Conservation (phyloP, 1,284 basidiomycete genomes). For the Ganoderma meredithae region DNA sequence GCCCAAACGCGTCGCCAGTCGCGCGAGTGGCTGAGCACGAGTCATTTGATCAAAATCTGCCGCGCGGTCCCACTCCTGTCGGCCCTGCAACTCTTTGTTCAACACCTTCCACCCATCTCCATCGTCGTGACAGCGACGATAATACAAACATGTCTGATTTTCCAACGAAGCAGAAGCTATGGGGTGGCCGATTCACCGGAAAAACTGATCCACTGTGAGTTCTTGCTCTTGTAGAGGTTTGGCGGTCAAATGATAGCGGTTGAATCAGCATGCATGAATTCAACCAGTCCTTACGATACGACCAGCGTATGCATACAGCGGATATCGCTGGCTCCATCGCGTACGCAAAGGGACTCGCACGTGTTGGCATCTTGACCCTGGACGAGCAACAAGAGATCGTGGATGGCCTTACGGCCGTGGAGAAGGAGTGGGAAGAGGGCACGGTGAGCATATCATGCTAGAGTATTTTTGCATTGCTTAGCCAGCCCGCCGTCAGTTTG, state of each 20-base stretch:
- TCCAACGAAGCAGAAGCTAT: constrained; percentile 83
- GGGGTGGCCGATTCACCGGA: constrained; percentile 92
- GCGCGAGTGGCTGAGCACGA: not conserved
- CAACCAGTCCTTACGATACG: constrained; percentile 95
- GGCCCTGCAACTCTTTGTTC: not conserved
- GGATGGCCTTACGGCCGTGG: constrained; percentile 81
- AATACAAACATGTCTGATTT: constrained; percentile 53
- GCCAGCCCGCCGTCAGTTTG: constrained; percentile 58
- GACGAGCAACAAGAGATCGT: constrained; percentile 81
- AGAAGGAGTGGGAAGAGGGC: constrained; percentile 85
- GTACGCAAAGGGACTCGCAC: constrained; percentile 88
- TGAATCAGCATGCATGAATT: constrained; percentile 88
- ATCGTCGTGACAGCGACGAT: not conserved
- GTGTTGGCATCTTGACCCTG: constrained; percentile 81
- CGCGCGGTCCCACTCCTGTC: not conserved
- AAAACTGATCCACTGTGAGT: constrained; percentile 86
- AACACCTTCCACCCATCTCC: not conserved
- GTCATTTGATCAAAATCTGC: not conserved
- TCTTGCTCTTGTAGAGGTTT: not conserved
- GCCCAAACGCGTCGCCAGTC: not conserved
- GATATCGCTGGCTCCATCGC: constrained; percentile 96
- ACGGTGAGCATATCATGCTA: constrained; percentile 53
- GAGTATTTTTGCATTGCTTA: not conserved
- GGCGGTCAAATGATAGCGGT: not conserved
- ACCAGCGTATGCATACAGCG: constrained; percentile 91